phyloP scores from a whole-genome alignment of 306 rosid species.

The Nissolia schottii region DNA sequence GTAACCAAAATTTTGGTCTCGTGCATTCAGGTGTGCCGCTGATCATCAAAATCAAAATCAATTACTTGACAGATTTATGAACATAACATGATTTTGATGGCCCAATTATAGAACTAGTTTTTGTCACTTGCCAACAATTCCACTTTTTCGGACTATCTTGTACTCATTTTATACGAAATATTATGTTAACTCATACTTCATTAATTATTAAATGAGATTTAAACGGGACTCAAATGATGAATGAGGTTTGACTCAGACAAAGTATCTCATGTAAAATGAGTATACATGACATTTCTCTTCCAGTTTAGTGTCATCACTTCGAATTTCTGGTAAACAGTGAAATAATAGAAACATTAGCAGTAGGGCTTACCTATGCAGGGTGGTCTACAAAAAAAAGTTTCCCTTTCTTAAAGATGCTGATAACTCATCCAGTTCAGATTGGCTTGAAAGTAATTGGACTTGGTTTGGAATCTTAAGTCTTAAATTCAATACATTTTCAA shows the following conservation, averaged over 20 bases:
- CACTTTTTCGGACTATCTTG: no score
- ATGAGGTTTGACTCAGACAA: no score
- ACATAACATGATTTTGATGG: background rate
- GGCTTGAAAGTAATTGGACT: background rate
- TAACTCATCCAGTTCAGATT: background rate
- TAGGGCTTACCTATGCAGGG: no score
- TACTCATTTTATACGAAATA: no score
- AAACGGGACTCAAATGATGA: no score
- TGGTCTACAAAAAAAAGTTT: no score
- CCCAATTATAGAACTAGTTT: background rate
- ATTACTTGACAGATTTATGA: background rate
- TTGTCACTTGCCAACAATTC: background rate
- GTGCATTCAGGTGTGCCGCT: background rate
- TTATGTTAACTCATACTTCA: no score
- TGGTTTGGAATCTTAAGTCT: background rate
- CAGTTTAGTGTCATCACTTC: background rate
- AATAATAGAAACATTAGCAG: background rate
- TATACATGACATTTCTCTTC: no score
- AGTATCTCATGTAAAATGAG: no score
- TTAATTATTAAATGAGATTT: no score
- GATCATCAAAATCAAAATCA: background rate
- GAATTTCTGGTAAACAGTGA: background rate
- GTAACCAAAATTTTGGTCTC: background rate
- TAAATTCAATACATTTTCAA: background rate
- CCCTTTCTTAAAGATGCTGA: background rate